Percentiles rank a stretch among this genome's conserved stretches.
phyloP scores from a whole-genome alignment of 2,329 filamentous ascomycete species.

The Phoma sp. region DNA sequence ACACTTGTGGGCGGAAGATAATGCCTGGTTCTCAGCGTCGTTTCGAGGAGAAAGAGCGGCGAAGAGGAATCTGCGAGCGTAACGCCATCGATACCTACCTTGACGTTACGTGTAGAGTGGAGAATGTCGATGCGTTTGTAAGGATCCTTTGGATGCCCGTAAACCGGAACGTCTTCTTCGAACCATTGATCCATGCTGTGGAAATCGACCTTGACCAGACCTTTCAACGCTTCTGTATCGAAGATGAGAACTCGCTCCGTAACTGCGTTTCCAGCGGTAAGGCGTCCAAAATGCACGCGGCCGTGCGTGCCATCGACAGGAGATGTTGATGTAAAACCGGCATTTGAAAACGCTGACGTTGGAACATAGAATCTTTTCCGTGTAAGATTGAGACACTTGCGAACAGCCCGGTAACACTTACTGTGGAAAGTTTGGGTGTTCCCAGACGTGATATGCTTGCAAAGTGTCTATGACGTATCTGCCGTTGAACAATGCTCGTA shows the following conservation, averaged over 20 bases:
- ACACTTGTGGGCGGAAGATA: slow-evolving; percentile 64
- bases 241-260: slow-evolving; percentile 40
- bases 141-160: slow-evolving; percentile 70
- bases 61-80: slow-evolving; percentile 54
- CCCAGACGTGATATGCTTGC: slow-evolving; percentile 47
- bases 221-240: slow-evolving; percentile 25
- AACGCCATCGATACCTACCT: slow-evolving; percentile 57
- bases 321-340: slow-evolving; percentile 21
- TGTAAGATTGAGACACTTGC: not conserved
- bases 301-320: slow-evolving; percentile 27
- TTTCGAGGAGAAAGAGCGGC: slow-evolving; percentile 65
- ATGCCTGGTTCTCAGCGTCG: slow-evolving; percentile 63
- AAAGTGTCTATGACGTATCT: slow-evolving; percentile 44
- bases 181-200: slow-evolving; percentile 54
- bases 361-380: slow-evolving; percentile 40
- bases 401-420: slow-evolving; percentile 13
- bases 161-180: slow-evolving; percentile 66
- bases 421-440: slow-evolving; percentile 46
- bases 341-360: slow-evolving; percentile 24
- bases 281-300: slow-evolving; percentile 27
- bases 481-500: slow-evolving; percentile 42
- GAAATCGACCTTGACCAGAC: slow-evolving; percentile 44
- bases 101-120: slow-evolving; percentile 60
- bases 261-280: slow-evolving; percentile 26
- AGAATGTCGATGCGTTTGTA: slow-evolving; percentile 70